Percentiles rank a stretch among this genome's conserved stretches.
Conservation (phyloP, 768 basidiomycete genomes). For the Mycena crocata region DNA sequence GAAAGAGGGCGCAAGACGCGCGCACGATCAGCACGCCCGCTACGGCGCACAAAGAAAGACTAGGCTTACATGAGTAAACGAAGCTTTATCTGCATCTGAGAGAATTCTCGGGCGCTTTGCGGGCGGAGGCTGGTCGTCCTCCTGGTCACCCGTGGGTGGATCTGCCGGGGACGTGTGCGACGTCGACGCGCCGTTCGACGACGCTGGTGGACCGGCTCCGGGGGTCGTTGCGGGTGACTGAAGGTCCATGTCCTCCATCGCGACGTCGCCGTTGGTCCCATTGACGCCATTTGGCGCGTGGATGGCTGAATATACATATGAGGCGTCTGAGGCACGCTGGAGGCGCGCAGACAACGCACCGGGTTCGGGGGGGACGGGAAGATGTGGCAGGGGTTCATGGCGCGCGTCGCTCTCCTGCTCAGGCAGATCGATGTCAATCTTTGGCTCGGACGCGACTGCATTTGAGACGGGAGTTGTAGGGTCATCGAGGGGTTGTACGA, state of each 20-base stretch:
- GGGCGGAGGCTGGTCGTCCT: constrained; percentile 78
- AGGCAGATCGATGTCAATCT: constrained; percentile 71
- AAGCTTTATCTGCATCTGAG: constrained; percentile 82
- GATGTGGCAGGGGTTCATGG: constrained; percentile 65
- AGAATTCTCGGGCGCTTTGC: constrained; percentile 84
- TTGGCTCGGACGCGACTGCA: constrained; percentile 61
- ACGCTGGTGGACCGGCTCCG: constrained; percentile 48
- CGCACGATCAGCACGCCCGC: constrained; percentile 64
- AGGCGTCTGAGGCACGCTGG: constrained; percentile 35
- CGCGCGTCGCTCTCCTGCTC: constrained; percentile 77
- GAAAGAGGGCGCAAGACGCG: constrained; percentile 46
- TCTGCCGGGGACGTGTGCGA: constrained; percentile 48
- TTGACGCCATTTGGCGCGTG: constrained; percentile 57
- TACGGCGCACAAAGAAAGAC: constrained; percentile 61
- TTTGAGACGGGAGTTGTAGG: constrained; percentile 72
- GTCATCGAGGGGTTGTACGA: constrained; percentile 52
- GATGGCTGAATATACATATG: constrained; percentile 39
- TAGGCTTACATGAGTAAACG: constrained; percentile 75
- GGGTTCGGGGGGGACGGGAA: constrained; percentile 59
- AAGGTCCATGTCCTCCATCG: constrained; percentile 53
- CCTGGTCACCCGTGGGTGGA: constrained; percentile 54
- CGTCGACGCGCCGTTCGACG: constrained; percentile 51
- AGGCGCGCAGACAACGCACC: constrained; percentile 52
- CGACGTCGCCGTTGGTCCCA: constrained; percentile 48
- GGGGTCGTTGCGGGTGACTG: constrained; percentile 56